A percentile compares a stretch with the other conserved stretches of the same genome.
Evolutionary conservation across 306 rosid genomes (phyloP).

Genomic region (Begonia fuchsioides): DNA sequence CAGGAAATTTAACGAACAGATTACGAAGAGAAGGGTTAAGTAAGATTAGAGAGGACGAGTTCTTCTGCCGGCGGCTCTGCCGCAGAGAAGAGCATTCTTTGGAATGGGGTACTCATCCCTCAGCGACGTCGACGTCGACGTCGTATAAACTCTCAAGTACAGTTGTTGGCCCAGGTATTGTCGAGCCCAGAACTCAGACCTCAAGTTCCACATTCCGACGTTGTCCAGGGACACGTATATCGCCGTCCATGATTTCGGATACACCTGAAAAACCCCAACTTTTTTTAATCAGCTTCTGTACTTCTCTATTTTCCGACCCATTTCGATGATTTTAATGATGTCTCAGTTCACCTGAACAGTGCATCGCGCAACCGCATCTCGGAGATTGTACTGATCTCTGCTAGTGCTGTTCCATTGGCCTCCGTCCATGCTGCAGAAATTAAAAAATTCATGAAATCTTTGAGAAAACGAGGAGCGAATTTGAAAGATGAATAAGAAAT

Average conservation of each 20-base stretch:
- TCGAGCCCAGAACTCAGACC: slow-evolving; percentile 90
- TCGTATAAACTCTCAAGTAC: slow-evolving; percentile 67
- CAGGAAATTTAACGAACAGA: not conserved
- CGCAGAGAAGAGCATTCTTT: slow-evolving; percentile 82
- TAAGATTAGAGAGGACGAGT: slow-evolving; percentile 57
- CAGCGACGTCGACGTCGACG: slow-evolving; percentile 58
- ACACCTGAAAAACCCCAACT: slow-evolving; percentile 33
- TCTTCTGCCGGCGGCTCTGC: slow-evolving; percentile 66
- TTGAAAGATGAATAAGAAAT: not conserved
- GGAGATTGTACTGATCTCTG: slow-evolving; percentile 67
- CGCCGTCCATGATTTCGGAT: slow-evolving; percentile 94
- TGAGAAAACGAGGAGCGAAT: not conserved
- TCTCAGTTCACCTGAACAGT: slow-evolving; percentile 54
- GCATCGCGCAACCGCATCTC: slow-evolving; percentile 84
- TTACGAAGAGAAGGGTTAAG: not conserved
- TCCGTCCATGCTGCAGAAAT: slow-evolving; percentile 75
- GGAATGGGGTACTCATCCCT: slow-evolving; percentile 92
- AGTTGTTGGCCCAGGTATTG: slow-evolving; percentile 87
- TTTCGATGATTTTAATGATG: too few relatives aligned
- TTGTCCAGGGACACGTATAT: slow-evolving; percentile 75
- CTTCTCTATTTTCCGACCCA: too few relatives aligned
- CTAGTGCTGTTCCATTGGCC: slow-evolving; percentile 62
- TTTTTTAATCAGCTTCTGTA: too few relatives aligned
- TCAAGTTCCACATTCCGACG: slow-evolving; percentile 98
- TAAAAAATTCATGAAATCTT: not conserved